Evolutionary conservation across 2,329 filamentous ascomycete species (phyloP), one percentile per base, ranked within the genome.

Genomic region (Fusarium mangiferae): DNA sequence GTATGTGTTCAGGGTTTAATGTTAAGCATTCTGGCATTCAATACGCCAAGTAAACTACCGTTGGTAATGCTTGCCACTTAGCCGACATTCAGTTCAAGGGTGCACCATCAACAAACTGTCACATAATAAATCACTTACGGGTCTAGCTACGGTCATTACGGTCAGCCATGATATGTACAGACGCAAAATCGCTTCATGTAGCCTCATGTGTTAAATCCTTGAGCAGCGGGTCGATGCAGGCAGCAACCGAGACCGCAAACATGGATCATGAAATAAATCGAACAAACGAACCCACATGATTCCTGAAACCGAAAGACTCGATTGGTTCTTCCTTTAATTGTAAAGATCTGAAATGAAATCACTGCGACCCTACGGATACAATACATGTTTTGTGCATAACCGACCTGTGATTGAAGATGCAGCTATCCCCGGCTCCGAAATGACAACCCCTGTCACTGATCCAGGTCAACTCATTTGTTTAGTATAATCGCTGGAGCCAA

Each of bases 381-480:
- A n/a, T 30, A 33, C 33, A 26, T 46, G 33, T 62, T 59, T 45
- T 71, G 33, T 45, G 61, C 62, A 62, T 67, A 67, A 48, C 58
- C 57, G 45, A 44, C 67, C n/a, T 62, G 62, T 58, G 41, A 60
- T 55, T 46, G 24, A 60, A 72, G 63, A 55, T 65, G 45, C 59
- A 58, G 57, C 46, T 70, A 55, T 65, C 49, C 64, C 68, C 64
- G 38, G 49, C 30, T 73, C 59, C 48, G 44, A 73, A 62, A 44
- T 39, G 35, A 62, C 38, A 24, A 65, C 46, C 57, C 67, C 51
- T 73, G 70, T 51, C 49, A 55, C 30, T 57, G 28, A 69, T 57
- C 69, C 42, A 56, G 63, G 59, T 52, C 59, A 63, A 64, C 38
- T 72, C 70, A 72, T 69, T 71, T 67, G 42, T 38, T 33, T 45